phyloP scores from a whole-genome alignment of 176 grass and related monocot species.

The Tillandsia fasciculata region DNA sequence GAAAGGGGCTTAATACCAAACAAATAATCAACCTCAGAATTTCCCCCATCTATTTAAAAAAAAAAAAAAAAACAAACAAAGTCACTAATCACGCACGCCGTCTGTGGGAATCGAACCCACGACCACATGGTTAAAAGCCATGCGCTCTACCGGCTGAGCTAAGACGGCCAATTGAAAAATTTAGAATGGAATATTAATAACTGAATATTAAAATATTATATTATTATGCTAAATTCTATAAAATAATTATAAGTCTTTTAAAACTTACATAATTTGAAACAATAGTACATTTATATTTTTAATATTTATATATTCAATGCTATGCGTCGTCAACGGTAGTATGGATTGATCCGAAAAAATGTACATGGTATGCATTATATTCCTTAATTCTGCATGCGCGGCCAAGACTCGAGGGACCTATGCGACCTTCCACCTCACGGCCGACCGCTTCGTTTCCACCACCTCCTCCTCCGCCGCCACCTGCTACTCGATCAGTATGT shows the following conservation, averaged over 20 bases:
- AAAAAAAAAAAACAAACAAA: background rate
- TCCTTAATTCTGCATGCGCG: background rate
- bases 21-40: no score
- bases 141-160: slow-evolving; percentile 5
- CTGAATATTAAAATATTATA: background rate
- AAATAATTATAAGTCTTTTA: no score
- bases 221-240: no score
- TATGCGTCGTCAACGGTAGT: no score
- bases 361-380: background rate
- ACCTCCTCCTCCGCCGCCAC: background rate
- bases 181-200: background rate
- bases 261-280: no score
- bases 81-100: background rate
- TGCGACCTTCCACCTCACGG: background rate
- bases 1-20: no score
- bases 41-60: background rate
- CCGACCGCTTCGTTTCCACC: background rate
- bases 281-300: no score
- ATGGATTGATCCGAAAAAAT: background rate
- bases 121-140: slow-evolving; percentile 8
- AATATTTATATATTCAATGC: no score
- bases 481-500: background rate
- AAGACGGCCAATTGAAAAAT: background rate
- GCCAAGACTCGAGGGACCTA: background rate
- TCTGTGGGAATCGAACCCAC: slow-evolving; percentile 7